These are phyloP conservation scores for Aureobasidium sp. DNA, from an alignment of 2,329 filamentous ascomycete genomes.

Conservation along the genomic window DNA sequence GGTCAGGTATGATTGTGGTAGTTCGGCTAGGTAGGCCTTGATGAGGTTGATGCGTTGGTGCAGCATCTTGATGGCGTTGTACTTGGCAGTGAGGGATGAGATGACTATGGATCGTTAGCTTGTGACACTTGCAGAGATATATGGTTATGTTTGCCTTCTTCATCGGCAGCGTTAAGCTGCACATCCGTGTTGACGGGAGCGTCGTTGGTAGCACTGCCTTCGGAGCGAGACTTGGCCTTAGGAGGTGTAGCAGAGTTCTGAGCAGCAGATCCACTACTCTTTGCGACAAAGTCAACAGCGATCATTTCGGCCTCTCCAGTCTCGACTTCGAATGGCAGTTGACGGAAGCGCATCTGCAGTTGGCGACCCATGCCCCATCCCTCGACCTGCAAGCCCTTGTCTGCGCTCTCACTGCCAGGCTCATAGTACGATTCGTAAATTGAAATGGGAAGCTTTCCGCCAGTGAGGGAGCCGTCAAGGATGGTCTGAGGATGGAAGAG, in stretches of 20 bases:
- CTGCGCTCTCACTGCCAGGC: slow-evolving; percentile 54
- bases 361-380: slow-evolving; percentile 43
- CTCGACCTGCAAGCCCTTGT: slow-evolving; percentile 63
- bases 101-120: slow-evolving; percentile 39
- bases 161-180: slow-evolving; percentile 51
- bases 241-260: slow-evolving; percentile 17
- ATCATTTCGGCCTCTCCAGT: slow-evolving; percentile 98
- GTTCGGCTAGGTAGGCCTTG: slow-evolving; percentile 61
- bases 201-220: slow-evolving; percentile 5
- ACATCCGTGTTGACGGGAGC: slow-evolving; percentile 21
- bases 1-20: slow-evolving; percentile 58
- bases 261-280: slow-evolving; percentile 70
- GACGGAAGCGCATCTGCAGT: slow-evolving; percentile 65
- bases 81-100: slow-evolving; percentile 68
- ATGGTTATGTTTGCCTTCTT: slow-evolving; percentile 45
- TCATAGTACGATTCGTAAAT: slow-evolving; percentile 79
- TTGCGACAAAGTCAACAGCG: slow-evolving; percentile 84
- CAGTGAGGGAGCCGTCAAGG: slow-evolving; percentile 46
- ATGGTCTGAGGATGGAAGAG: slow-evolving; percentile 68
- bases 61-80: slow-evolving; percentile 91
- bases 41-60: slow-evolving; percentile 51
- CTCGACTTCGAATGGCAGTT: slow-evolving; percentile 80
- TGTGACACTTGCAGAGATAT: background rate
- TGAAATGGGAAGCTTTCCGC: slow-evolving; percentile 78
- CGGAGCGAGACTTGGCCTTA: slow-evolving; percentile 28